A percentile compares a stretch with the other conserved stretches of the same genome.
Evolutionary conservation across 2,329 filamentous ascomycete species (phyloP).

Genomic region (Talaromyces sp.): DNA sequence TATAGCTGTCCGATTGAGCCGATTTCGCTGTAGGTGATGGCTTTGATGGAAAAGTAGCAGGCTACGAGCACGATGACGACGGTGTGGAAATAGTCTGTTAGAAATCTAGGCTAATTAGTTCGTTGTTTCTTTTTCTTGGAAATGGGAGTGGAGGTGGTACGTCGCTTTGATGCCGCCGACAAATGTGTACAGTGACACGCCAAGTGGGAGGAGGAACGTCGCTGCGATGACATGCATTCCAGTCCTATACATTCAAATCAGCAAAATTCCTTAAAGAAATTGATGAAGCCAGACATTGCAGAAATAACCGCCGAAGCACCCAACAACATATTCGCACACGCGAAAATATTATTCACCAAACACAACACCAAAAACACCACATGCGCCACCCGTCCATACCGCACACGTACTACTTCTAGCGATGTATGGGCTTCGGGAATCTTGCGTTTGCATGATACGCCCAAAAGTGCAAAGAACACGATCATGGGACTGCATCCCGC

Average conservation of each 20-base stretch:
- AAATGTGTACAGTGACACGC: slow-evolving; percentile 36
- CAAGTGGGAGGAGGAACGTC: slow-evolving; percentile 40
- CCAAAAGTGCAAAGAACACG: slow-evolving; percentile 48
- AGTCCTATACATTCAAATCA: slow-evolving; percentile 27
- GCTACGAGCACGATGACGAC: slow-evolving; percentile 49
- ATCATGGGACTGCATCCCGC: slow-evolving; percentile 53
- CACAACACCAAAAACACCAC: slow-evolving; percentile 49
- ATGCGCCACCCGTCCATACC: slow-evolving; percentile 44
- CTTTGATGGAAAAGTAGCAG: slow-evolving; percentile 46
- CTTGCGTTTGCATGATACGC: slow-evolving; percentile 48
- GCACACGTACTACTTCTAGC: slow-evolving; percentile 48
- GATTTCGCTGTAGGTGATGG: slow-evolving; percentile 41
- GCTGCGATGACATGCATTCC: slow-evolving; percentile 48
- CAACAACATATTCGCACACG: slow-evolving; percentile 49
- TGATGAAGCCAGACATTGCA: too few relatives aligned
- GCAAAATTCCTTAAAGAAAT: too few relatives aligned
- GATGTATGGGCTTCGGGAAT: slow-evolving; percentile 51
- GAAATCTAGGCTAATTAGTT: slow-evolving; percentile 23
- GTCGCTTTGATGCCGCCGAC: slow-evolving; percentile 38
- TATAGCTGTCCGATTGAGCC: slow-evolving; percentile 45
- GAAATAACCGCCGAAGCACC: slow-evolving; percentile 40
- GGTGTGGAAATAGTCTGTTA: slow-evolving; percentile 52
- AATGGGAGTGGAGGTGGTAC: slow-evolving; percentile 8
- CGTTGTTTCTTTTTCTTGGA: not conserved
- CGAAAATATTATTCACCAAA: slow-evolving; percentile 51